Evolutionary conservation across 371 early-diverging fungal genomes (phyloP).

Genomic region (Phascolomyces articulosus): DNA sequence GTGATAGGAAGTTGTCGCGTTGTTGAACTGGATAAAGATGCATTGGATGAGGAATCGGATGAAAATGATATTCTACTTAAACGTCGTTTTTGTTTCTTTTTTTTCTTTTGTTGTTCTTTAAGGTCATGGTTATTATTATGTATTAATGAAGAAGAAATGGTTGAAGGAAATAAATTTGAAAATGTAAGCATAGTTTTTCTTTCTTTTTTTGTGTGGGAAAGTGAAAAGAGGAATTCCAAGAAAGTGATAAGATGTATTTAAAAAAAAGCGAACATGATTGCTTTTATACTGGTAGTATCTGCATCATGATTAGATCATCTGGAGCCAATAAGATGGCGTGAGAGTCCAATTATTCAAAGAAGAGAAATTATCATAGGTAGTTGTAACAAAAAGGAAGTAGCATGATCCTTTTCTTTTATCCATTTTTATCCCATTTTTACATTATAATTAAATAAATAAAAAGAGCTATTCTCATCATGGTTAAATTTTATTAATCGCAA

Average conservation of each 20-base stretch:
- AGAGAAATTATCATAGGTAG: no score
- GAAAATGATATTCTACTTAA: background rate
- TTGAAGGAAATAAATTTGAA: background rate
- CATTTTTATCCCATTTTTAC: background rate
- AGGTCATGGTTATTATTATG: background rate
- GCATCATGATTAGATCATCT: conserved; percentile 9
- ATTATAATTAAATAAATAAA: no score
- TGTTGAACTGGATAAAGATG: background rate
- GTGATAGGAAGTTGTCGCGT: background rate
- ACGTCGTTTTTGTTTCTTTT: conserved; percentile 3
- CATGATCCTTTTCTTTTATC: background rate
- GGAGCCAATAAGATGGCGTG: background rate
- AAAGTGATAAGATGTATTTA: conserved; percentile 3
- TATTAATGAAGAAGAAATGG: background rate
- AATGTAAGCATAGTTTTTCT: background rate
- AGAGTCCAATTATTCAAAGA: no score
- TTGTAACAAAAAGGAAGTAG: background rate
- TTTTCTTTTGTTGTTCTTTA: background rate
- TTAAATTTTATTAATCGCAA: no score
- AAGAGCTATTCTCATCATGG: no score
- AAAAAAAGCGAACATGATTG: background rate
- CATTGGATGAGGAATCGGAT: background rate
- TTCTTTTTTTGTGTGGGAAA: background rate
- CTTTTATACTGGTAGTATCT: background rate
- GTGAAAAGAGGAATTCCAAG: conserved; percentile 6